phyloP scores from a whole-genome alignment of 2,329 filamentous ascomycete genomes.

The Hypocrella siamensis region DNA sequence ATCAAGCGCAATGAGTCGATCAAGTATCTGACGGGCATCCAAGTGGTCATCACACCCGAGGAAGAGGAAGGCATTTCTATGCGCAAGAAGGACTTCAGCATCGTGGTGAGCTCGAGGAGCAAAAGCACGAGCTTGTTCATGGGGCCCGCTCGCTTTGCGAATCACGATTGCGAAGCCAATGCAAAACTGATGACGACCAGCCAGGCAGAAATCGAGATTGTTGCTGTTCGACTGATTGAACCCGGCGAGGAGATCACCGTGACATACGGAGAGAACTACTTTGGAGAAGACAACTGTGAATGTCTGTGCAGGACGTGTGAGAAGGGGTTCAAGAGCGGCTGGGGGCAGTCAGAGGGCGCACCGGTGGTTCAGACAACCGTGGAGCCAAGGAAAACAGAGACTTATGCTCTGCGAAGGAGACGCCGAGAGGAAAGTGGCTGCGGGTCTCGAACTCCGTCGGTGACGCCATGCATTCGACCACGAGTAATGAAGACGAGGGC shows the following conservation, averaged over 20 bases:
- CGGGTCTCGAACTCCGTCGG: slow-evolving; percentile 40
- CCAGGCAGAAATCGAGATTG: slow-evolving; percentile 77
- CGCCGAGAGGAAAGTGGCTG: slow-evolving; percentile 33
- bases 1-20: slow-evolving; percentile 75
- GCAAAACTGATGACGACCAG: slow-evolving; percentile 73
- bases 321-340: slow-evolving; percentile 59
- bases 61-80: slow-evolving; percentile 72
- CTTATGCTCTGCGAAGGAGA: slow-evolving; percentile 41
- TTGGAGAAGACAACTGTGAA: slow-evolving; percentile 87
- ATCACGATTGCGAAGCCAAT: slow-evolving; percentile 93
- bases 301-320: slow-evolving; percentile 88
- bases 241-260: slow-evolving; percentile 93
- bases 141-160: slow-evolving; percentile 88
- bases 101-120: slow-evolving; percentile 84
- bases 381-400: slow-evolving; percentile 32
- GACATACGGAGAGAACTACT: slow-evolving; percentile 90
- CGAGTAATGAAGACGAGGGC: slow-evolving; percentile 26
- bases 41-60: slow-evolving; percentile 82
- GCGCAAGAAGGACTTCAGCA: slow-evolving; percentile 86
- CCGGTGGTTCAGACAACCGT: slow-evolving; percentile 33
- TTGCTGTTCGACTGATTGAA: slow-evolving; percentile 67
- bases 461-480: slow-evolving; percentile 38
- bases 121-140: slow-evolving; percentile 87
- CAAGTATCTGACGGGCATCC: slow-evolving; percentile 81
- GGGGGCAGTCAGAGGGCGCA: slow-evolving; percentile 43